These are phyloP conservation scores for Chrysoporthe austroafricana DNA, from an alignment of 2,329 filamentous ascomycete genomes.

Conservation along the genomic window DNA sequence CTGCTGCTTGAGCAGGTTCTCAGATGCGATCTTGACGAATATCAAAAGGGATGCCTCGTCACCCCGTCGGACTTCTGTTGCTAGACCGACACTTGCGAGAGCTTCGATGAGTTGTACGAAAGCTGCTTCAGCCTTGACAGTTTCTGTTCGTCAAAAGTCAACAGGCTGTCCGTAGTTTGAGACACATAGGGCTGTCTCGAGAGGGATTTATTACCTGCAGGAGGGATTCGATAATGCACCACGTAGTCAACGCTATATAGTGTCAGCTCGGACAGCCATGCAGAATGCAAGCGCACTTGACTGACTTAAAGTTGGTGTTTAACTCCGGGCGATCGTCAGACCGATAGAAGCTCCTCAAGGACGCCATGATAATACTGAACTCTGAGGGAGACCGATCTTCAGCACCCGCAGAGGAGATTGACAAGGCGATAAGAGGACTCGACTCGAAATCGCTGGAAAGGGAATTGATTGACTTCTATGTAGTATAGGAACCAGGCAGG, in stretches of 20 bases:
- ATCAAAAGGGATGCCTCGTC: constrained; percentile 76
- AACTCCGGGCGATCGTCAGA: constrained; percentile 35
- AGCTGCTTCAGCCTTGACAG: constrained; percentile 68
- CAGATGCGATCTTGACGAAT: constrained; percentile 80
- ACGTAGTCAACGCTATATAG: constrained; percentile 79
- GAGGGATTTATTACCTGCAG: constrained; percentile 56
- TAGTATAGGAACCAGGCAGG: neutral
- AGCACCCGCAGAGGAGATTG: constrained; percentile 9
- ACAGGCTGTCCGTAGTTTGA: neutral
- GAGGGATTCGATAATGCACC: constrained; percentile 74
- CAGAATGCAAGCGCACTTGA: constrained; percentile 5
- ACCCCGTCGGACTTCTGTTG: constrained; percentile 84
- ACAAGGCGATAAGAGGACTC: neutral
- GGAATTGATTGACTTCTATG: constrained; percentile 10
- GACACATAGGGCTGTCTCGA: neutral
- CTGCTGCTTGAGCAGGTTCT: constrained; percentile 74
- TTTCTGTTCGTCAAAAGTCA: constrained; percentile 52
- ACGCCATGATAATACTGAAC: constrained; percentile 38
- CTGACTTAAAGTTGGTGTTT: constrained; percentile 47
- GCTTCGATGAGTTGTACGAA: constrained; percentile 79
- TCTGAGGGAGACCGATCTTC: constrained; percentile 9
- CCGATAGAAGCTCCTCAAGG: constrained; percentile 39
- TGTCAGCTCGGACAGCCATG: constrained; percentile 25
- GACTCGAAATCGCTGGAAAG: neutral
- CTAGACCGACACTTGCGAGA: constrained; percentile 78